Base-by-base conservation (phyloP, 345 rosid species). In the Pistacia vera region DNA sequence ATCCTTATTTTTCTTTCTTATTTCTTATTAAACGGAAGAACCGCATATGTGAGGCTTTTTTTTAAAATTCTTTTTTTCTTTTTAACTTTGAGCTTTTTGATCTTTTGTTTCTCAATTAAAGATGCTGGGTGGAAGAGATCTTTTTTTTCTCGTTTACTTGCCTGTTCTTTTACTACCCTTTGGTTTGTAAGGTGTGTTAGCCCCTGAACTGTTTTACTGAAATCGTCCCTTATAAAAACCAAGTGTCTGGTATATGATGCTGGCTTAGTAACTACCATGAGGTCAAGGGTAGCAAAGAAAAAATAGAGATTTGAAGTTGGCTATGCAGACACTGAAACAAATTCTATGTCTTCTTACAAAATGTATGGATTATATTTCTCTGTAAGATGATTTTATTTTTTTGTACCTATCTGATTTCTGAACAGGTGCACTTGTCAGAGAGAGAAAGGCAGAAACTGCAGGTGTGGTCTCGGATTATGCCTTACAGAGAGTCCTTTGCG, bases 381-480 rank as follows among this genome's bases (percentile, higher is more conserved):
- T 75, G 8, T 84, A n/a, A 35, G 20, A 57, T 62, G 18, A 59
- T 9, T 35, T 38, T 46, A 59, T 75, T 75, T 25, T 64, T 65
- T 35, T 79, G 49, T 38, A 68, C 73, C 78, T 71, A 59, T 68
- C 46, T 70, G 71, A 81, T 70, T 86, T 66, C 52, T 70, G 75
- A 81, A 74, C 87, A 96, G 99, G 97, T 84, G 68, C 93, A 86
- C 83, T 83, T 93, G 86, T 88, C 89, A 41, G 99, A 96, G 88
- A 93, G 97, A 79, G 99, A 96, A 83, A 92, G 87, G 88, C 99
- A 92, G 90, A 93, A 92, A 85, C 82, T 96, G 90, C 97, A 88
- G 88, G 95, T 92, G 82, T 96, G 98, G 99, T 91, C 98, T 76
- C 94, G 98, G 77, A 89, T 96, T 71, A 93, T 96, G 99, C 97